Evolutionary conservation across 2,329 filamentous ascomycete species (phyloP).

Genomic region (Cucurbitaria berberidis): DNA sequence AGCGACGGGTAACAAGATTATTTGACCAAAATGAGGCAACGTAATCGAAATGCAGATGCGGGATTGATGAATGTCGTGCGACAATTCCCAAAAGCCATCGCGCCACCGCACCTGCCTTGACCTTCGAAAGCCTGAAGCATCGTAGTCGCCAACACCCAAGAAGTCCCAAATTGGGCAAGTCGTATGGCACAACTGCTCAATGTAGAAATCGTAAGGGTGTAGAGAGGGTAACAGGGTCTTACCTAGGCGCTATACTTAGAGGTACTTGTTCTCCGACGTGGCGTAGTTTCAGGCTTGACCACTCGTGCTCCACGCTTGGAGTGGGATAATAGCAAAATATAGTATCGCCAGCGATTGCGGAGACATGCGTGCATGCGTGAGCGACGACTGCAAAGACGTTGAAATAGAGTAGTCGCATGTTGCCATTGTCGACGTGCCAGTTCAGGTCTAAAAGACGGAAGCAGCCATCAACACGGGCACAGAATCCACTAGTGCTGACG

Average conservation of each 20-base stretch:
- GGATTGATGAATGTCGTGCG: not conserved
- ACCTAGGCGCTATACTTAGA: slow-evolving; percentile 20
- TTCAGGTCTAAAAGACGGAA: not conserved
- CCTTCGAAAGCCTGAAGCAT: not conserved
- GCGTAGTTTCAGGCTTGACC: slow-evolving; percentile 8
- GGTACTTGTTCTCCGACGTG: slow-evolving; percentile 12
- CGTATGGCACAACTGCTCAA: not conserved
- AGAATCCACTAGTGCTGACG: not conserved
- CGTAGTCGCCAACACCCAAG: slow-evolving; percentile 9
- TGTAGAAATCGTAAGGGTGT: slow-evolving; percentile 6
- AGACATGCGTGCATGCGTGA: not conserved
- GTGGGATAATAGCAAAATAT: not conserved
- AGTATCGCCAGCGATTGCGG: not conserved
- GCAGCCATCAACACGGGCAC: not conserved
- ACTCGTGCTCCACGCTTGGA: not conserved
- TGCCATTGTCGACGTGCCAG: not conserved
- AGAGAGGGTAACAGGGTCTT: slow-evolving; percentile 9
- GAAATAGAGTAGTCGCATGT: not conserved
- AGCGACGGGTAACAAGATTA: not conserved
- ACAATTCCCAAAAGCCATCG: not conserved
- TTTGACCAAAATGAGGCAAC: not conserved
- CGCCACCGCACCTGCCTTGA: not conserved
- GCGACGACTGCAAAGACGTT: not conserved
- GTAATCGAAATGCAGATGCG: not conserved
- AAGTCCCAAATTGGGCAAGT: slow-evolving; percentile 5